Conservation (phyloP, 371 early-diverging fungal genomes). For the Encephalitozoon cuniculi region DNA sequence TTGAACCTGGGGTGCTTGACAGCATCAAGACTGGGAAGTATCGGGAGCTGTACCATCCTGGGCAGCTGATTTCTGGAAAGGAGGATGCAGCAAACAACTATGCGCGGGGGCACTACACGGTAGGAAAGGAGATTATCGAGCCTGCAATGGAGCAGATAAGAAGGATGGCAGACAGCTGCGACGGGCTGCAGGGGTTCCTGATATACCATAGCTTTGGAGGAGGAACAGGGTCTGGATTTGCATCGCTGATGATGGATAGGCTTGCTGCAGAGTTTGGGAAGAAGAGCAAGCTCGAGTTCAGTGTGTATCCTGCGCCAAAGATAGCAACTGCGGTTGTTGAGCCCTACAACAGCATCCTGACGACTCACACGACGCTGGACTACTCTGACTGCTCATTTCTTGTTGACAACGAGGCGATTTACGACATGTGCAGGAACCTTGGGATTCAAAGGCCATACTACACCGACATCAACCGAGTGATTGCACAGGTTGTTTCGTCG, state of each 20-base stretch:
- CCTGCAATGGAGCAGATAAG: slow-evolving; percentile 84
- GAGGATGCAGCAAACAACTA: slow-evolving; percentile 99
- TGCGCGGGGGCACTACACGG: slow-evolving; percentile 97
- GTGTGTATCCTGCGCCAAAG: slow-evolving; percentile 95
- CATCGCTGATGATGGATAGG: slow-evolving; percentile 87
- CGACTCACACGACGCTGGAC: slow-evolving; percentile 85
- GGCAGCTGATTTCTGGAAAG: slow-evolving; percentile 90
- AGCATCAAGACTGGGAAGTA: slow-evolving; percentile 87
- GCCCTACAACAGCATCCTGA: slow-evolving; percentile 81
- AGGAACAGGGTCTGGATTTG: slow-evolving; percentile 96
- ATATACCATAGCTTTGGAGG: slow-evolving; percentile 97
- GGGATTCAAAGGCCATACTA: slow-evolving; percentile 92
- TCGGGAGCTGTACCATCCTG: slow-evolving; percentile 91
- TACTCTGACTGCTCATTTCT: slow-evolving; percentile 95
- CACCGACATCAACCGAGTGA: slow-evolving; percentile 89
- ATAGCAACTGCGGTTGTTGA: slow-evolving; percentile 93
- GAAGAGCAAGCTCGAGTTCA: slow-evolving; percentile 93
- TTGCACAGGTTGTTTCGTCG: slow-evolving; percentile 97
- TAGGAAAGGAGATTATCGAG: slow-evolving; percentile 93
- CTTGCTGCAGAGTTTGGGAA: slow-evolving; percentile 91
- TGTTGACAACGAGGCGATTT: slow-evolving; percentile 87
- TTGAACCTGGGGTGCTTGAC: slow-evolving; percentile 91
- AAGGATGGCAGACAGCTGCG: slow-evolving; percentile 88
- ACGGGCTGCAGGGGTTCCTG: slow-evolving; percentile 64
- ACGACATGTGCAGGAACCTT: slow-evolving; percentile 95